Evolutionary conservation across 768 basidiomycete species (phyloP), one percentile per base, ranked within the genome.

Genomic region (Boletellus ananas): DNA sequence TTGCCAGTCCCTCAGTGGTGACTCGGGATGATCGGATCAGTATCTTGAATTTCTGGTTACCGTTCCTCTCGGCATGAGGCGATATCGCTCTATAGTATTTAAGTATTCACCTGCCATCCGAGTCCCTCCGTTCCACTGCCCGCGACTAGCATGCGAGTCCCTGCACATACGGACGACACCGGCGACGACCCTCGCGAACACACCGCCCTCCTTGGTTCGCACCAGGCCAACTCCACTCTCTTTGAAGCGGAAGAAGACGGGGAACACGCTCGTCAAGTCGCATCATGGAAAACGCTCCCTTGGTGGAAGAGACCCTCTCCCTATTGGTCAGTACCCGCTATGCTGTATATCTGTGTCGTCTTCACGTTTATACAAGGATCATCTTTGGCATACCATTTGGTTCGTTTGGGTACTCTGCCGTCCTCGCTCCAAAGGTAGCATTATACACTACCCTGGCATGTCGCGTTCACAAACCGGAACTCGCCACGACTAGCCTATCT

Each of bases 271-370:
- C 63, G 65, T 33, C 60, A 67, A 33, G 47, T 63, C 14, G 40
- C 45, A 0, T 55, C 60, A 42, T 59, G 67, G 53, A 59, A 63
- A 50, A 55, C 35, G 3, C 71, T 76, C 40, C 83, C 87, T 3
- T 90, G 88, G 87, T 90, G 84, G 79, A 87, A 73, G 68, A 71
- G 77, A 36, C 86, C 89, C 3, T 88, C 87, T 0, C 75, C 86
- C 0, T 77, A 74, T 70, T 90, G 88, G 89, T 88, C 55, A 57
- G 79, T 69, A 17, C 21, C 3, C 47, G 11, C 27, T 40, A 23
- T 35, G n/a, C 20, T 10, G 10, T 6, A 25, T 6, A 25, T 43
- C 4, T 14, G 10, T 23, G 33, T 44, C 27, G 14, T 27, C 31
- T 13, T 36, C 14, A 29, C 29, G 9, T 29, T 20, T 18, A 31